Base-by-base conservation (phyloP, 768 basidiomycete species). In the Fomitopsis pulvina region DNA sequence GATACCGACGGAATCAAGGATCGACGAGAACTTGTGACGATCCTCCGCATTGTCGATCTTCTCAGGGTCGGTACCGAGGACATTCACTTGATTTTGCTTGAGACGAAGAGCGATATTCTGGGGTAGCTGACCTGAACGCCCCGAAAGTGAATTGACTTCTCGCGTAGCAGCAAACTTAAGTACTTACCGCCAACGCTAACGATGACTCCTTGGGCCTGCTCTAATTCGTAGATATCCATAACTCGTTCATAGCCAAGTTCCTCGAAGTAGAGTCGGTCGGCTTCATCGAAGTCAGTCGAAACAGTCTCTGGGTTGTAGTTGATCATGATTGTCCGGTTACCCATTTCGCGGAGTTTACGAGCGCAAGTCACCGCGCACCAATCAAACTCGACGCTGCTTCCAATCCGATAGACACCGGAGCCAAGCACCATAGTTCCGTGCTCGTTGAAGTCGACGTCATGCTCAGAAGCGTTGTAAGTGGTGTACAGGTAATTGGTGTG, bases 341-440 rank as follows among this genome's bases (percentile, higher is more conserved):
- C 93, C 80, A 92, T 89, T 56, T 87, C 81, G 60, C 93, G 79
- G 48, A 99, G 80, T 65, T 87, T 87, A 52, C 96, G 78, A 12
- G 93, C 92, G 66, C 94, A 98, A 1, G 95, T 97, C 34, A 99
- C 96, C n/a, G 96, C 95, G 66, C 96, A 99, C 96, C 96, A 99
- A 67, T 99, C 96, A 65, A 99, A 99, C 74, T 99, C 96, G 63
- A 99, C 96, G 56, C 90, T 93, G 67, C 88, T 92, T 41, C 96
- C 96, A 58, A 99, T 98, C 52, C 96, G 86, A 71, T 99, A 98
- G 20, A 99, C 96, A 59, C 96, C 96, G 52, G 87, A 91, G 22
- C 96, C 96, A 21, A 98, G 83, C 21, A 99, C 95, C 91, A 98
- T 96, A n/a, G 93, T 98, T 38, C 96, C 96, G 57, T 96, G 81